Percentiles rank a stretch among this genome's conserved stretches.
phyloP scores from a whole-genome alignment of 2,329 filamentous ascomycete genomes.

The Diaporthe sp. region DNA sequence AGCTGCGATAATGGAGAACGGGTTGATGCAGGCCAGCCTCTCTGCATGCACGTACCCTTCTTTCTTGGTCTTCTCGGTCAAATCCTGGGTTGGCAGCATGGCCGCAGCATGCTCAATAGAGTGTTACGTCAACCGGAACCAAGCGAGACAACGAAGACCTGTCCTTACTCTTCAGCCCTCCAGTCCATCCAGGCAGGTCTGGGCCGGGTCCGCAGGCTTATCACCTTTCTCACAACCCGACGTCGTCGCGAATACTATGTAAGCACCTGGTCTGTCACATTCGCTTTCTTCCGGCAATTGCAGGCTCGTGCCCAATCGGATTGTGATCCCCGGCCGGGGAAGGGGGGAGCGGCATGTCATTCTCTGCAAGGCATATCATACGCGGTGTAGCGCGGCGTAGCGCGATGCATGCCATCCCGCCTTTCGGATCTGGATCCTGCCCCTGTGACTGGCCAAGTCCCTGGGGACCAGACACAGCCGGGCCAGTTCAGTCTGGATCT shows the following conservation, averaged over 20 bases:
- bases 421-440: neutral
- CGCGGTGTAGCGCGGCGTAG: slow-evolving; percentile 27
- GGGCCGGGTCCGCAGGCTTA: neutral
- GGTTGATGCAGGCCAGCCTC: slow-evolving; percentile 7
- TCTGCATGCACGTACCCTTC: slow-evolving; percentile 13
- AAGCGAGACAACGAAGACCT: slow-evolving; percentile 6
- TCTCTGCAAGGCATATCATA: slow-evolving; percentile 31
- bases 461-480: neutral
- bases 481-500: slow-evolving; percentile 8
- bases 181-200: neutral
- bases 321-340: neutral
- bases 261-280: neutral
- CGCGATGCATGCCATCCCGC: slow-evolving; percentile 30
- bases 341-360: slow-evolving; percentile 2
- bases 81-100: neutral
- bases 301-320: slow-evolving; percentile 12
- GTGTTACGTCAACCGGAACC: slow-evolving; percentile 20
- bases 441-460: neutral
- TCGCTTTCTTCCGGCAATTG: slow-evolving; percentile 4
- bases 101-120: neutral
- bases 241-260: neutral
- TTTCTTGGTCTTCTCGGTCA: neutral
- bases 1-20: neutral
- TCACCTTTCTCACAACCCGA: neutral
- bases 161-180: neutral